These are phyloP conservation scores for Diutina siamensis DNA, from an alignment of 1,139 yeast genomes.

Conservation along the genomic window DNA sequence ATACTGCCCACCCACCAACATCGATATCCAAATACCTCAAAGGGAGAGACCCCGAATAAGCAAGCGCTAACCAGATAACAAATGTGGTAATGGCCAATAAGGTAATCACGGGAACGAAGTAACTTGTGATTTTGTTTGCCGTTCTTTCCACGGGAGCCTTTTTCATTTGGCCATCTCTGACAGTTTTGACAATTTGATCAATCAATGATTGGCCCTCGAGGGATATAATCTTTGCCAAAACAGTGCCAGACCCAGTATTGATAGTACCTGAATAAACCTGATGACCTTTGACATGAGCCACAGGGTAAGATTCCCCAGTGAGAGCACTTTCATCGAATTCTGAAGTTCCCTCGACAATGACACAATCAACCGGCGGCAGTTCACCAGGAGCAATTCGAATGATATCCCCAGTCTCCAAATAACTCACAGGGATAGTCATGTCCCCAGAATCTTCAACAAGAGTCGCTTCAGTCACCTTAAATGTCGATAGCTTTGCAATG, in stretches of 20 bases:
- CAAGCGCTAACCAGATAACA: slow-evolving; percentile 56
- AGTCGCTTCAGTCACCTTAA: slow-evolving; percentile 41
- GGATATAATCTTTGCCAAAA: slow-evolving; percentile 47
- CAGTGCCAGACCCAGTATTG: slow-evolving; percentile 44
- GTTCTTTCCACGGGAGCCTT: slow-evolving; percentile 67
- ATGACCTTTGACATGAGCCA: slow-evolving; percentile 40
- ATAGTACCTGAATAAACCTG: slow-evolving; percentile 66
- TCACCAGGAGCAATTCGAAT: slow-evolving; percentile 54
- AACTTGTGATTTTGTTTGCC: slow-evolving; percentile 61
- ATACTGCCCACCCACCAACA: slow-evolving; percentile 64
- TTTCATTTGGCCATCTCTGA: slow-evolving; percentile 61
- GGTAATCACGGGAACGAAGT: slow-evolving; percentile 62
- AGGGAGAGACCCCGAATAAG: slow-evolving; percentile 45
- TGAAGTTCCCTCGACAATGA: slow-evolving; percentile 43
- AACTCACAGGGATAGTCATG: slow-evolving; percentile 26
- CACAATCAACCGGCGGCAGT: slow-evolving; percentile 64
- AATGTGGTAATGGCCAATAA: slow-evolving; percentile 51
- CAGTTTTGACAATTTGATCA: slow-evolving; percentile 60
- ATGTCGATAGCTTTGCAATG: slow-evolving; percentile 37
- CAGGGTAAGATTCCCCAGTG: slow-evolving; percentile 59
- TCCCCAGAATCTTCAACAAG: slow-evolving; percentile 24
- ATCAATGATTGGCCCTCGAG: slow-evolving; percentile 55
- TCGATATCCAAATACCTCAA: slow-evolving; percentile 45
- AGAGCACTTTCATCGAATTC: slow-evolving; percentile 69
- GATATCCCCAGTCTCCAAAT: slow-evolving; percentile 52